Conservation (phyloP, 2,329 filamentous ascomycete genomes). For the Colletotrichum sansevieriae region DNA sequence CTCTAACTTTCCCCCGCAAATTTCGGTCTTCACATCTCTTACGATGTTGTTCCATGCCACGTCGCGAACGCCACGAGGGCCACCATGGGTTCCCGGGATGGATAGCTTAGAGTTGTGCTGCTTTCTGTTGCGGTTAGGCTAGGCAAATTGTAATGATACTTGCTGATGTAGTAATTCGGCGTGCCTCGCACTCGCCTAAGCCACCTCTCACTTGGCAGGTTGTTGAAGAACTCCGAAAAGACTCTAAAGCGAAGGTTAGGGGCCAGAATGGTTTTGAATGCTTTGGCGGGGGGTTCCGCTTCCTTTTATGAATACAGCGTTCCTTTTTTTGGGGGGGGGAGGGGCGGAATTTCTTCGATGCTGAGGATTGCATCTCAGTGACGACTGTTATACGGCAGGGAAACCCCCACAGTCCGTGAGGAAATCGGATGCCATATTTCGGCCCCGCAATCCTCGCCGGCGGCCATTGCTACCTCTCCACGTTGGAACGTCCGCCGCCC, state of each 20-base stretch:
- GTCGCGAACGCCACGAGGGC: conserved; percentile 16
- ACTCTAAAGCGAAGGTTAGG: not conserved
- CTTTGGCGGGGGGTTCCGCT: conserved; percentile 1
- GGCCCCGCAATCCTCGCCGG: conserved; percentile 21
- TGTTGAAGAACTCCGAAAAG: not conserved
- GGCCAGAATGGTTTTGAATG: not conserved
- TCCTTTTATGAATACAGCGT: not conserved
- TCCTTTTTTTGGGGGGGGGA: too few species aligned
- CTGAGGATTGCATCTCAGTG: not conserved
- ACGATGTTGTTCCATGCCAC: not conserved
- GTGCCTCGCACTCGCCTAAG: not conserved
- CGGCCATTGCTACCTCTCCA: conserved; percentile 22
- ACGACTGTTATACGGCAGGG: not conserved
- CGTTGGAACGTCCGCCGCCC: not conserved
- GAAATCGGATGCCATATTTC: conserved; percentile 30
- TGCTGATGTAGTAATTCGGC: not conserved
- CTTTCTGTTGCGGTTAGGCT: not conserved
- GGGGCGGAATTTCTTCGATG: too few species aligned
- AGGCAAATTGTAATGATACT: conserved; percentile 2
- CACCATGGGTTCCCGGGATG: conserved; percentile 22
- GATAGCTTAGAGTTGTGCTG: not conserved
- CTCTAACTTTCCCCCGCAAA: not conserved
- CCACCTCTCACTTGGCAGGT: conserved; percentile 15
- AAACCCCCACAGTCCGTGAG: not conserved
- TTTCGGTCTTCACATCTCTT: not conserved